These are phyloP conservation scores for Bipolaris victoriae DNA, from an alignment of 2,329 filamentous ascomycete species.

Conservation along the genomic window DNA sequence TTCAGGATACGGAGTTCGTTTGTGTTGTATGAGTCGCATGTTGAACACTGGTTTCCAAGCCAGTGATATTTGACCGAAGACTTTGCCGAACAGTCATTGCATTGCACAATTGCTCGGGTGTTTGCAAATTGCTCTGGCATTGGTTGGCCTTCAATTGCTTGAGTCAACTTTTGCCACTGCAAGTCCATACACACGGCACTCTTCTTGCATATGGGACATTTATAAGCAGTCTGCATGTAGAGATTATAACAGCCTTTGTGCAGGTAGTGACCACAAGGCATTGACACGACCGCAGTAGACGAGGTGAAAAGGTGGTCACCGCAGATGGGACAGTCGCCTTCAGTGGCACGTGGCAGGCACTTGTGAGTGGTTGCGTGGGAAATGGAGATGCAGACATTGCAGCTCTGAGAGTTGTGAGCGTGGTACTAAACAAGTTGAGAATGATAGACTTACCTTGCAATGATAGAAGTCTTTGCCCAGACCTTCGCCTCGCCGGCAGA, in stretches of 20 bases:
- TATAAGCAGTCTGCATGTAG: slow-evolving; percentile 89
- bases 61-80: slow-evolving; percentile 90
- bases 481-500: slow-evolving; percentile 88
- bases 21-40: slow-evolving; percentile 62
- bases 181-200: slow-evolving; percentile 98
- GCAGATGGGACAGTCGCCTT: slow-evolving; percentile 96
- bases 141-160: slow-evolving; percentile 84
- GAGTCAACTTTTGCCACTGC: slow-evolving; percentile 88
- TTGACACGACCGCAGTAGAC: slow-evolving; percentile 84
- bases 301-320: slow-evolving; percentile 97
- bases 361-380: slow-evolving; percentile 83
- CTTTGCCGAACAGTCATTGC: slow-evolving; percentile 92
- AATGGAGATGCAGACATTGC: slow-evolving; percentile 92
- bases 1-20: slow-evolving; percentile 56
- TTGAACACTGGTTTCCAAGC: slow-evolving; percentile 85
- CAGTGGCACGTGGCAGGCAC: slow-evolving; percentile 78
- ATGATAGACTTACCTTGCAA: slow-evolving; percentile 77
- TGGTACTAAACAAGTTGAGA: not conserved
- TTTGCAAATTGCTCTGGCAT: slow-evolving; percentile 86
- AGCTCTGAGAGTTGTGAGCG: slow-evolving; percentile 54
- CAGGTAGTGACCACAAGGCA: slow-evolving; percentile 95
- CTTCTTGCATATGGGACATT: slow-evolving; percentile 95
- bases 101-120: slow-evolving; percentile 82
- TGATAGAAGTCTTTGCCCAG: slow-evolving; percentile 97
- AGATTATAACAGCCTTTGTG: slow-evolving; percentile 88